A percentile compares a stretch with the other conserved stretches of the same genome.
Evolutionary conservation across 1,139 yeast species (phyloP).

Genomic region (Lipomyces yarrowii): DNA sequence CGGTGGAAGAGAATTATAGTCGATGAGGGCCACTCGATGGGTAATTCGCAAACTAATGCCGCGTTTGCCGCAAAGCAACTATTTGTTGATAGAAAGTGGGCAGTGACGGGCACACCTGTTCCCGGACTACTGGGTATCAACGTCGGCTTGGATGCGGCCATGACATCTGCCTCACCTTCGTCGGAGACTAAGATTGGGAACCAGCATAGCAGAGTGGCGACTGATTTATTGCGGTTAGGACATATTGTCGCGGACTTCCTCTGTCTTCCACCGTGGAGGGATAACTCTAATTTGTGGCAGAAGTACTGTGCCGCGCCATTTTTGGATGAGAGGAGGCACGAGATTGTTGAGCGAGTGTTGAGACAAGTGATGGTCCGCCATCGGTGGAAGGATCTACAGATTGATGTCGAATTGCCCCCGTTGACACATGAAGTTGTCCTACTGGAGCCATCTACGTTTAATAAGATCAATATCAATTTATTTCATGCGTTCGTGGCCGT

Average conservation of each 20-base stretch:
- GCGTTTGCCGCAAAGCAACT: slow-evolving; percentile 54
- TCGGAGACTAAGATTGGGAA: slow-evolving; percentile 17
- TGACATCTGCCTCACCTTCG: slow-evolving; percentile 6
- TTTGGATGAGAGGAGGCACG: slow-evolving; percentile 32
- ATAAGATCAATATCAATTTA: slow-evolving; percentile 60
- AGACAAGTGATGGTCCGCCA: slow-evolving; percentile 59
- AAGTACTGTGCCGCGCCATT: slow-evolving; percentile 54
- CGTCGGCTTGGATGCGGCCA: slow-evolving; percentile 49
- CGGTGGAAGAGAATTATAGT: slow-evolving; percentile 71
- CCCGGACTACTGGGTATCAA: slow-evolving; percentile 61
- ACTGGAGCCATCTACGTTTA: slow-evolving; percentile 62
- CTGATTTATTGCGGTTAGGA: slow-evolving; percentile 60
- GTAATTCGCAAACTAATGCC: slow-evolving; percentile 53
- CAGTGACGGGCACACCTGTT: slow-evolving; percentile 76
- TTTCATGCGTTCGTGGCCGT: slow-evolving; percentile 69
- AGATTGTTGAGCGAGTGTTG: slow-evolving; percentile 47
- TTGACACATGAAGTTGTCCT: slow-evolving; percentile 60
- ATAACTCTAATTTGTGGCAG: slow-evolving; percentile 54
- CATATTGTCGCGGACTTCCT: slow-evolving; percentile 56
- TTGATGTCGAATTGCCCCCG: slow-evolving; percentile 60
- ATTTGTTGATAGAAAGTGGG: slow-evolving; percentile 66
- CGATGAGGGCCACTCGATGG: slow-evolving; percentile 75
- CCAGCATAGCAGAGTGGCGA: slow-evolving; percentile 33
- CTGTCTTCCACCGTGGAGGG: slow-evolving; percentile 60
- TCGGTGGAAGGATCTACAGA: slow-evolving; percentile 53